Percentiles rank a stretch among this genome's conserved stretches.
phyloP scores from a whole-genome alignment of 179 eudicot genomes.

The Spinacia oleracea region DNA sequence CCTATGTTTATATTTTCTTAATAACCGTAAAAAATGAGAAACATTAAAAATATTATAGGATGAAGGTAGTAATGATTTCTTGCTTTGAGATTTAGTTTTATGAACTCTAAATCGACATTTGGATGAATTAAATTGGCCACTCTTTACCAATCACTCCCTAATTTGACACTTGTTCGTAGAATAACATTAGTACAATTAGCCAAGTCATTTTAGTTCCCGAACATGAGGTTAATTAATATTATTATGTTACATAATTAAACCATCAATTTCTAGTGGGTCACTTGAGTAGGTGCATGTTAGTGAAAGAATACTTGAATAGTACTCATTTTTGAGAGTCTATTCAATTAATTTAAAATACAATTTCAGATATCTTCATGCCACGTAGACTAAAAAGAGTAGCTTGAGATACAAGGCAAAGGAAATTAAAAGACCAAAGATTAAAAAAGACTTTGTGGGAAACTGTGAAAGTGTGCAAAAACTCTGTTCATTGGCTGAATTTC shows the following conservation, averaged over 20 bases:
- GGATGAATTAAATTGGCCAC: not conserved
- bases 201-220: not conserved
- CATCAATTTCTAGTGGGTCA: conserved; percentile 14
- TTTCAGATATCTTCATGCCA: not conserved
- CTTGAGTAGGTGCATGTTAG: conserved; percentile 11
- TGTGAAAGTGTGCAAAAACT: conserved; percentile 21
- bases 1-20: no score
- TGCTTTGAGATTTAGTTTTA: not conserved
- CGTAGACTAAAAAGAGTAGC: conserved; percentile 8
- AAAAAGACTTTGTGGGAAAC: conserved; percentile 17
- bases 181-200: not conserved
- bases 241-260: not conserved
- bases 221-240: not conserved
- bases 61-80: no score
- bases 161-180: not conserved
- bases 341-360: not conserved
- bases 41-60: no score
- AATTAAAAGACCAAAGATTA: conserved; percentile 8
- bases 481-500: conserved; percentile 20
- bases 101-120: not conserved
- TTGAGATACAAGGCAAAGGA: conserved; percentile 26
- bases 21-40: no score
- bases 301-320: conserved; percentile 24
- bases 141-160: not conserved
- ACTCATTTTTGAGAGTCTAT: conserved; percentile 14